Evolutionary conservation across 805 yeast genomes (phyloP).

Genomic region (Kodamaea restingae): DNA sequence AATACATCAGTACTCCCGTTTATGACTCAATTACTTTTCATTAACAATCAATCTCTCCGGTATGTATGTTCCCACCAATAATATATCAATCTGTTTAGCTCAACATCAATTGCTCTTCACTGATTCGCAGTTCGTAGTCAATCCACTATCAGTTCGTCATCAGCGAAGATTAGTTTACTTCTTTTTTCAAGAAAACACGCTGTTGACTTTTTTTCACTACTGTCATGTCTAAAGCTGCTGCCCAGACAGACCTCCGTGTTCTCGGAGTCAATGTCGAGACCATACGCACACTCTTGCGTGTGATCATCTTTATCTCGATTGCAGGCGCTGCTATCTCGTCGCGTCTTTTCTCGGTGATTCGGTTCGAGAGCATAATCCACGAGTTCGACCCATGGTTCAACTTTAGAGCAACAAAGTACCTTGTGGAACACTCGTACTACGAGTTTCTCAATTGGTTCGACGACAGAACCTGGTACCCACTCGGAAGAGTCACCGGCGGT

Average conservation of each 20-base stretch:
- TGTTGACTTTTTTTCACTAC: slow-evolving; percentile 1
- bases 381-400: slow-evolving; percentile 98
- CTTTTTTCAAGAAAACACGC: slow-evolving; percentile 4
- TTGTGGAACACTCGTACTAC: slow-evolving; percentile 78
- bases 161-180: too few species aligned
- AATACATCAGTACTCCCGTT: too few species aligned
- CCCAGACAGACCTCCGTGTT: slow-evolving; percentile 3
- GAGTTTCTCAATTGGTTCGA: slow-evolving; percentile 98
- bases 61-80: too few species aligned
- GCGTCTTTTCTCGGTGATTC: slow-evolving; percentile 90
- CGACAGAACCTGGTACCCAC: slow-evolving; percentile 98
- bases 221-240: slow-evolving; percentile 3
- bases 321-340: slow-evolving; percentile 92
- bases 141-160: too few species aligned
- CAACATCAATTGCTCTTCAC: too few species aligned
- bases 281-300: slow-evolving; percentile 49
- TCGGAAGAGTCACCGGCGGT: slow-evolving; percentile 99
- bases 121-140: too few species aligned
- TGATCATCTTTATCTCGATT: slow-evolving; percentile 66
- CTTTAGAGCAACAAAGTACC: slow-evolving; percentile 90
- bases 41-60: too few species aligned
- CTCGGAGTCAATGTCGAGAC: slow-evolving; percentile 28
- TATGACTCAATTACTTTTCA: too few species aligned
- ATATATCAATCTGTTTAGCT: too few species aligned
- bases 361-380: slow-evolving; percentile 95